Evolutionary conservation across 2,329 filamentous ascomycete species (phyloP), one percentile per base, ranked within the genome.

Genomic region (Rutstroemia sp.): DNA sequence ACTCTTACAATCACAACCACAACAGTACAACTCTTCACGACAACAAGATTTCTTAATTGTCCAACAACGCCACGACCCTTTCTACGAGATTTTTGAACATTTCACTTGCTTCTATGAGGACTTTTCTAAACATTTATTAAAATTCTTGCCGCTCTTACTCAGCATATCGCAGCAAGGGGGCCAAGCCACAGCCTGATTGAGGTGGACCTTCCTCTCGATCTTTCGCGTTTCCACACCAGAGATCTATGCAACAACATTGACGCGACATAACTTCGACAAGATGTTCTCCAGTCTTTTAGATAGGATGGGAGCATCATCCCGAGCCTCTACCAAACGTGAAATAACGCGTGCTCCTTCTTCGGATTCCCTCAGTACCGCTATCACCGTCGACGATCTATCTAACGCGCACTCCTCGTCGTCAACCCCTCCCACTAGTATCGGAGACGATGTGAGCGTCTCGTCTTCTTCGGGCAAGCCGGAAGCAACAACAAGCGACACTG

Each of bases 351-450:
- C 61, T 34, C 62, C 63, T 14, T 63, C 66, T 12, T 56, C 63
- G 19, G 63, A 67, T 40, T 69, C 67, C 9, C 53, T 63, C 23
- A 45, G 61, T 10, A 68, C 66, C 49, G 51, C 57, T 36, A 61
- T 64, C 45, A 68, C 67, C 25, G 64, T 64, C 56, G 67, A 68
- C 48, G 57, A 59, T 40, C 57, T 60, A 30, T 61, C 64, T n/a
- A 64, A 65, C 54, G 57, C 60, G 54, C 61, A 61, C 54, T 66
- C 65, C 39, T 65, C 64, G 42, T 68, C 67, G 25, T 67, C 65
- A 9, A 87, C 85, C 57, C 84, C 85, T 48, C 82, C 83, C 23
- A 88, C 84, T 49, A 87, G 82, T 63, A 73, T 84, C 62, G 80
- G 79, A 66, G 84, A 87, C 68, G 77, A 75, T 64, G 76, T 75